A percentile compares a stretch with the other conserved stretches of the same genome.
phyloP scores from a whole-genome alignment of 108 stramenopile species.

The Skeletonema potamos region DNA sequence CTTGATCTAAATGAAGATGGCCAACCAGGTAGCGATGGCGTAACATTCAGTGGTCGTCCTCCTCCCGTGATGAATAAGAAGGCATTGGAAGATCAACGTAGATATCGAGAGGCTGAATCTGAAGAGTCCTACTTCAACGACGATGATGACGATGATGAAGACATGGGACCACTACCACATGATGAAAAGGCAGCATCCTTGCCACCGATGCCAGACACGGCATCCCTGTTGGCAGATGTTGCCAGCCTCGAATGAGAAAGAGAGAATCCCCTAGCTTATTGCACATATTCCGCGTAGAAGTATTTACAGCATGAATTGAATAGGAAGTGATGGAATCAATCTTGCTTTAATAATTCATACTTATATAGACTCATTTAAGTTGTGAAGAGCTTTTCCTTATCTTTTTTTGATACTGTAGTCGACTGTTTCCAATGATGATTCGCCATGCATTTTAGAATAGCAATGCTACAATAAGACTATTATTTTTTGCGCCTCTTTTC shows the following conservation, averaged over 20 bases:
- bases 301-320: background rate
- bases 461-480: too few relatives aligned
- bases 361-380: background rate
- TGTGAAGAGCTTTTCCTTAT: too few relatives aligned
- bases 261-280: too few relatives aligned
- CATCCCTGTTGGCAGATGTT: background rate
- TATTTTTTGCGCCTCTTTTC: too few relatives aligned
- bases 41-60: conserved; percentile 8
- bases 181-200: background rate
- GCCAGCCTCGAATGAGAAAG: background rate
- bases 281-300: background rate
- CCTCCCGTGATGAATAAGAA: conserved; percentile 47
- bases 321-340: background rate
- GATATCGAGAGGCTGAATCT: conserved; percentile 76
- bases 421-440: too few relatives aligned
- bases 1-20: conserved; percentile 1
- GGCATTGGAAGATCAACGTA: conserved; percentile 76
- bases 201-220: background rate
- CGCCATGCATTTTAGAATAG: too few relatives aligned
- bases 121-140: conserved; percentile 86
- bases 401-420: too few relatives aligned
- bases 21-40: background rate
- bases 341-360: background rate
- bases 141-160: conserved; percentile 54
- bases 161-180: background rate